These are phyloP conservation scores for Urtica urens DNA, from an alignment of 306 rosid genomes.

Conservation along the genomic window DNA sequence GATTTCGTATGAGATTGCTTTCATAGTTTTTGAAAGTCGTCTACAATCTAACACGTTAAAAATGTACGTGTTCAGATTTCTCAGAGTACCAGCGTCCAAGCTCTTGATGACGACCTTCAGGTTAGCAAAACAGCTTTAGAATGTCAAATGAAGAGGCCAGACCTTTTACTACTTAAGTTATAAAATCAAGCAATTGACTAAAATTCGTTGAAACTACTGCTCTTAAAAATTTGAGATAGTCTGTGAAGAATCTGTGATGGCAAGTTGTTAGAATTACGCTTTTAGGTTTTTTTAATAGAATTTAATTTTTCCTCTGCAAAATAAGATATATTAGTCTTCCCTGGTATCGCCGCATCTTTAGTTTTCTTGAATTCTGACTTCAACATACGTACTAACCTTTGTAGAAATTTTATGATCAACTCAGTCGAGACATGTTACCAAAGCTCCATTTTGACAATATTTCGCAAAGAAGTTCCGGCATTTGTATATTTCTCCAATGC, in stretches of 20 bases:
- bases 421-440: constrained; percentile 28
- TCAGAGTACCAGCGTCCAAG: constrained; percentile 28
- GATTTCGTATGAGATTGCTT: constrained; percentile 12
- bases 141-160: not conserved
- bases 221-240: too few species aligned
- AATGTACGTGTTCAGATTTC: constrained; percentile 36
- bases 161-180: too few species aligned
- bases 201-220: too few species aligned
- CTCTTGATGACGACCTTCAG: constrained; percentile 56
- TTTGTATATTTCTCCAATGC: constrained; percentile 40
- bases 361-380: too few species aligned
- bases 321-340: too few species aligned
- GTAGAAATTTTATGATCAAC: constrained; percentile 40
- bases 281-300: constrained; percentile 1
- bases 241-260: not conserved
- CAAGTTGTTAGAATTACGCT: too few species aligned
- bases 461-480: constrained; percentile 26
- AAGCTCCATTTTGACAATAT: constrained; percentile 36
- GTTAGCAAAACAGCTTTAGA: constrained; percentile 32
- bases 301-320: not conserved
- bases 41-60: constrained; percentile 19
- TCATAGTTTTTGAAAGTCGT: constrained; percentile 11
- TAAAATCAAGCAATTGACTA: too few species aligned
- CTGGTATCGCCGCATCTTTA: too few species aligned
- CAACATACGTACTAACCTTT: constrained; percentile 1